Conservation (phyloP, 257 asterid genomes). For the Capsicum pubescens region DNA sequence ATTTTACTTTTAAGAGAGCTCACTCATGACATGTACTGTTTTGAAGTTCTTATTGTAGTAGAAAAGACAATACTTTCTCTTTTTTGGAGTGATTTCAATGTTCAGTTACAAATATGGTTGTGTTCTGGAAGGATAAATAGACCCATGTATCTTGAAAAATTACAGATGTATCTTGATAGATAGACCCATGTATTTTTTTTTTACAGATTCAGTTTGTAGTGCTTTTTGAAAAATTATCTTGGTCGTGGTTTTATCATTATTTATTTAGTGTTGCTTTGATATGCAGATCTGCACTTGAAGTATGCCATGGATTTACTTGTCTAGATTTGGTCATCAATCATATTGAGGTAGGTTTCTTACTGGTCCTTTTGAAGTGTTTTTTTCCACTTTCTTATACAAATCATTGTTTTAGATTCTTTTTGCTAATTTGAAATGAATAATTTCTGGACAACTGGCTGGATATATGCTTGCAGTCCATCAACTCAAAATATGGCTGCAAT, state of each 20-base stretch:
- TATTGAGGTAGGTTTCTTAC: slow-evolving; percentile 62
- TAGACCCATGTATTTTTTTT: neutral
- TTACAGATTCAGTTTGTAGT: neutral
- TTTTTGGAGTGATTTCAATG: neutral
- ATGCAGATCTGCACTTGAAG: slow-evolving; percentile 70
- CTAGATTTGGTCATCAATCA: slow-evolving; percentile 74
- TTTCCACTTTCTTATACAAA: slow-evolving; percentile 6
- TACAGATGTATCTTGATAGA: too few relatives aligned
- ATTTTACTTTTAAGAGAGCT: neutral
- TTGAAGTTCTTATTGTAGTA: neutral
- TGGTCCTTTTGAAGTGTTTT: slow-evolving; percentile 2
- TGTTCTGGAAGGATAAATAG: neutral
- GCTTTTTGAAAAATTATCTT: neutral
- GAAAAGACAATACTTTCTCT: neutral
- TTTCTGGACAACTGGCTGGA: slow-evolving; percentile 36
- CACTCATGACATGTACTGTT: slow-evolving; percentile 12
- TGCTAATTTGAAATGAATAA: slow-evolving; percentile 28
- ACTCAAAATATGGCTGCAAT: slow-evolving; percentile 75
- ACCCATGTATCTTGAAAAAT: neutral
- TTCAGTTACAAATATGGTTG: neutral
- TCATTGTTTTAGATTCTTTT: slow-evolving; percentile 29
- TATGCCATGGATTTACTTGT: slow-evolving; percentile 65
- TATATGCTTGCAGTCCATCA: slow-evolving; percentile 60
- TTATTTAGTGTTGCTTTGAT: slow-evolving; percentile 26
- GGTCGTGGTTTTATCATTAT: neutral